Evolutionary conservation across 345 rosid species (phyloP).

Genomic region (Corymbia maculata): DNA sequence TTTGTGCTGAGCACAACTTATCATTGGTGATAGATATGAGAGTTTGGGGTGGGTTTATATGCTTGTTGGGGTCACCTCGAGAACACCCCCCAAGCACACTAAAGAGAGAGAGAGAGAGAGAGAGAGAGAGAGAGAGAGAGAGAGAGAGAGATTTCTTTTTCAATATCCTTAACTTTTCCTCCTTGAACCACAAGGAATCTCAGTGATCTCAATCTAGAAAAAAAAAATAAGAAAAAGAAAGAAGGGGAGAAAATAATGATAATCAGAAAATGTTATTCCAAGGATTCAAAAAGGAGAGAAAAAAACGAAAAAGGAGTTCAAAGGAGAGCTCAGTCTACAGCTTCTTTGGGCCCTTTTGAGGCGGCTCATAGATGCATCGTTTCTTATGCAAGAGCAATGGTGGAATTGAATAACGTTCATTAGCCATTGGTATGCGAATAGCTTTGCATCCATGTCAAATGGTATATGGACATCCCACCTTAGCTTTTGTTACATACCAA

Average conservation of each 20-base stretch:
- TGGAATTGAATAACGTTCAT: not conserved
- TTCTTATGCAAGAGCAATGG: not conserved
- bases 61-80: not conserved
- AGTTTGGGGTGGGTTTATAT: not conserved
- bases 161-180: not conserved
- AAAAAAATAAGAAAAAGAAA: not conserved
- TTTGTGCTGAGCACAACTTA: not conserved
- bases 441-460: not conserved
- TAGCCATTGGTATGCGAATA: not conserved
- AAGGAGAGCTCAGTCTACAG: not conserved
- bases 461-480: not conserved
- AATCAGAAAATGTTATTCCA: not conserved
- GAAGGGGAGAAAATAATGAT: not conserved
- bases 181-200: not conserved
- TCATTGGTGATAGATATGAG: not conserved
- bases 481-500: not conserved
- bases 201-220: not conserved
- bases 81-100: not conserved
- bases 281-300: not conserved
- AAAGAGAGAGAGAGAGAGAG: not conserved
- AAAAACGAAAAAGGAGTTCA: not conserved
- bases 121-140: not conserved
- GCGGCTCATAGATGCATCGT: not conserved
- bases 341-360: not conserved
- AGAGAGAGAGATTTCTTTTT: not conserved